Base-by-base conservation (phyloP, 73 alveolate genomes). In the Tetrahymena elliotti region DNA sequence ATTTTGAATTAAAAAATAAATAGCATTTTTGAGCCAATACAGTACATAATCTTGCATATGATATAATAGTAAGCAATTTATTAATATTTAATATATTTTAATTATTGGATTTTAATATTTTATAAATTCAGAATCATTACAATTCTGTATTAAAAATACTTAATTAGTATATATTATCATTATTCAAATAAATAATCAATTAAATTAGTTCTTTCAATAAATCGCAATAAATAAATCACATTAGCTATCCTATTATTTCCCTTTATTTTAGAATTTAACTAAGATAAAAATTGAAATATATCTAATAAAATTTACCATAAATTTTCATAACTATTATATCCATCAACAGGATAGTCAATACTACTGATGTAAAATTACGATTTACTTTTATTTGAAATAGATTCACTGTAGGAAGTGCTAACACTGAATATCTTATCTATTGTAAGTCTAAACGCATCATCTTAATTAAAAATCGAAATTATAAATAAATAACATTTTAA, bases 381-480 rank as follows among this genome's bases (percentile, higher is more conserved):
- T 68, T 68, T 68, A 18, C 36, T 68, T 68, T 68, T 68, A 6
- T 68, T 68, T 11, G 34, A 68, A 27, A 68, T n/a, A 0, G 88
- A 68, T 68, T 68, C 88, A 68, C 88, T 68, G 33, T 68, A 68
- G 10, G 88, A 68, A 68, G 34, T 68, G 33, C 36, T 68, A 18
- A 31, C 88, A 68, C 88, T 27, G 36, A 84, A 94, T 40, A 94
- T 94, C 53, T 94, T 94, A 94, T 94, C 96, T 6, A 94, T 94
- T 1, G 96, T 94, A 27, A 94, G 93, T 41, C 96, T 84, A 88
- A 94, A 94, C n/a, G 95, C 96, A 38, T 94, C 96, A 88, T 94
- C 95, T 88, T 12, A 41, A 47, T 47, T 4, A 12, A 0, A 10
- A 47, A 47, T 47, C 9, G 20, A 3, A 40, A 4, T 4, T 40